Evolutionary conservation across 2,329 filamentous ascomycete species (phyloP).

Genomic region (Fusarium papillatum): DNA sequence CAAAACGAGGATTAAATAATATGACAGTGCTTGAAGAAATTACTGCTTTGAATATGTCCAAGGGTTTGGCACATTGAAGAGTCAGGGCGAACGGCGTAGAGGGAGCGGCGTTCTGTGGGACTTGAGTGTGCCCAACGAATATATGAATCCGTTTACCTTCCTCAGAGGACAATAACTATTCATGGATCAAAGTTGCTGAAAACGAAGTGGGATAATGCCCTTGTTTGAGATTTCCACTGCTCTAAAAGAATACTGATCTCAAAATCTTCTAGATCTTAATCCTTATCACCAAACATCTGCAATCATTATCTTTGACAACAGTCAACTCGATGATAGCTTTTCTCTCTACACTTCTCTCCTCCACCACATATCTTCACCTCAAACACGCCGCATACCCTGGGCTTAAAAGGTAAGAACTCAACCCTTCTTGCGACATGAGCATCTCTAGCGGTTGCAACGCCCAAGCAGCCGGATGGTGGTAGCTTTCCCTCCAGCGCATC

Average conservation of each 20-base stretch:
- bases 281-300: not conserved
- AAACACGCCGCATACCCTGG: too few relatives aligned
- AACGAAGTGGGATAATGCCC: not conserved
- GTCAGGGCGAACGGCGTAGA: too few relatives aligned
- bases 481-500: too few relatives aligned
- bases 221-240: not conserved
- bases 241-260: not conserved
- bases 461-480: too few relatives aligned
- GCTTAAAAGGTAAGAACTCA: too few relatives aligned
- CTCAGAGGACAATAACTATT: not conserved
- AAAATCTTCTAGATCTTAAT: not conserved
- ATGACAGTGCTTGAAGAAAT: too few relatives aligned
- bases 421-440: too few relatives aligned
- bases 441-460: too few relatives aligned
- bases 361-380: too few relatives aligned
- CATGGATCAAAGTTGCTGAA: not conserved
- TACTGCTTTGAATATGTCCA: too few relatives aligned
- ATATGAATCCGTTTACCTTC: not conserved
- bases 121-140: not conserved
- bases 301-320: not conserved
- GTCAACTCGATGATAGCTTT: not conserved
- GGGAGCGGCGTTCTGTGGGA: not conserved
- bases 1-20: too few relatives aligned
- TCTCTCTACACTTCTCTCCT: not conserved
- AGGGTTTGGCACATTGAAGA: too few relatives aligned